Base-by-base conservation (phyloP, 176 grass and related monocot species). In the Lolium rigidum region DNA sequence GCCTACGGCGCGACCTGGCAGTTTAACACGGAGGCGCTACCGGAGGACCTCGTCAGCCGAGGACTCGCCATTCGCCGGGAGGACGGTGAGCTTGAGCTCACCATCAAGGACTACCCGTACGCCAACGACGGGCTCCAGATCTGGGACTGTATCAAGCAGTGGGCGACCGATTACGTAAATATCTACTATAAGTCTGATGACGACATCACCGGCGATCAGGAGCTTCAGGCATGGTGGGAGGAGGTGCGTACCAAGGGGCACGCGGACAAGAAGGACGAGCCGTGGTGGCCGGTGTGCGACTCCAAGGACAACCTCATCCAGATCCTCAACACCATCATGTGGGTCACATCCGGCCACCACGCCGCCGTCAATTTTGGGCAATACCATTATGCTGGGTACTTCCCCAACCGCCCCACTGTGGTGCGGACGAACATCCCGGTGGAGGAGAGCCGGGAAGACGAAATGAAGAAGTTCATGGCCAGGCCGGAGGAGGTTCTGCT, bases 191-290 rank as follows among this genome's bases (percentile, higher is more conserved):
- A 67, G 50, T 83, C 88, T 9, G 84, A 88, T 28, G 78, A 8
- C 38, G 79, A 84, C 26, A 74, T 95, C 15, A 61, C 24, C 39
- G 77, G 17, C 13, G 95, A 98, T 74, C 2, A 76, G 16, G 93
- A 98, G 87, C 80, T 95, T 46, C 89, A 79, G 80, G 89, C 75
- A 18, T 98, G 90, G 91, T 95, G 95, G 95, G 77, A 87, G 12
- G 95, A 98, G 78, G 92, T 95, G 48, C 88, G 91, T 59, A 98
- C 88, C 68, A 83, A 89, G 80, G 95, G 93, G 3, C 95, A 95
- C 84, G 95, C 52, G 7, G 93, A 98, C 87, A 98, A 98, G 93
- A 95, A 95, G 84, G 83, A 93, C 72, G 95, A 98, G 93, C 89
- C 93, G 20, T 93, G 93, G 95, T 98, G 93, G 95, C 95, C 95